These are phyloP conservation scores for Ustilago tritici DNA, from an alignment of 1,284 basidiomycete species.

Conservation along the genomic window DNA sequence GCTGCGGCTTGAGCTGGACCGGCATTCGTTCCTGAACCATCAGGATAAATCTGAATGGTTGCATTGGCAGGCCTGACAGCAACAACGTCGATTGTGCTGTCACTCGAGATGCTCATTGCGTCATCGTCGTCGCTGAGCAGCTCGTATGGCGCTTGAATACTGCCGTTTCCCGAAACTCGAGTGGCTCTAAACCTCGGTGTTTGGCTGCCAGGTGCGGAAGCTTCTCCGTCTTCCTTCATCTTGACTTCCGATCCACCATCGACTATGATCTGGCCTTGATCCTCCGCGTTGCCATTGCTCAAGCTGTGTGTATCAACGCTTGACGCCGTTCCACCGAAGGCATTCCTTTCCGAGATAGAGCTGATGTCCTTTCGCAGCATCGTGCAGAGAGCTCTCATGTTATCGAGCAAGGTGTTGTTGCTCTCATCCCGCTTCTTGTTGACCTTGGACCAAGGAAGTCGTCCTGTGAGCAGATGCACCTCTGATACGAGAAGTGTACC, in stretches of 20 bases:
- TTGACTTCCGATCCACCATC: background rate
- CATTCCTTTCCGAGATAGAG: conserved; percentile 17
- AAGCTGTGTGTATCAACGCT: background rate
- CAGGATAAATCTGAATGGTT: background rate
- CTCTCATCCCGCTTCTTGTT: conserved; percentile 16
- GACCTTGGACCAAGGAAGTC: conserved; percentile 34
- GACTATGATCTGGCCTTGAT: background rate
- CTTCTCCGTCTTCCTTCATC: background rate
- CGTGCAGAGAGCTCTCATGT: conserved; percentile 20
- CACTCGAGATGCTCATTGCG: conserved; percentile 6
- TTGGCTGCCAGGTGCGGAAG: background rate
- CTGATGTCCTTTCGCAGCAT: conserved; percentile 24
- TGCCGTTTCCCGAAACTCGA: background rate
- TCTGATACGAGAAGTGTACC: conserved; percentile 23
- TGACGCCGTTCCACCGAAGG: conserved; percentile 2
- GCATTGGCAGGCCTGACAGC: background rate
- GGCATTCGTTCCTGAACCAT: background rate
- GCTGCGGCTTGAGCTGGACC: background rate
- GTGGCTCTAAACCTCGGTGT: background rate
- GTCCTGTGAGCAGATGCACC: conserved; percentile 35
- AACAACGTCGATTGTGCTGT: background rate
- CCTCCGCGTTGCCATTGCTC: background rate
- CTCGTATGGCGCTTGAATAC: conserved; percentile 4
- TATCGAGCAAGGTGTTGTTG: conserved; percentile 23
- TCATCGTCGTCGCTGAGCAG: conserved; percentile 8